Base-by-base conservation (phyloP, 345 rosid species). In the Pugionium dolabratum region DNA sequence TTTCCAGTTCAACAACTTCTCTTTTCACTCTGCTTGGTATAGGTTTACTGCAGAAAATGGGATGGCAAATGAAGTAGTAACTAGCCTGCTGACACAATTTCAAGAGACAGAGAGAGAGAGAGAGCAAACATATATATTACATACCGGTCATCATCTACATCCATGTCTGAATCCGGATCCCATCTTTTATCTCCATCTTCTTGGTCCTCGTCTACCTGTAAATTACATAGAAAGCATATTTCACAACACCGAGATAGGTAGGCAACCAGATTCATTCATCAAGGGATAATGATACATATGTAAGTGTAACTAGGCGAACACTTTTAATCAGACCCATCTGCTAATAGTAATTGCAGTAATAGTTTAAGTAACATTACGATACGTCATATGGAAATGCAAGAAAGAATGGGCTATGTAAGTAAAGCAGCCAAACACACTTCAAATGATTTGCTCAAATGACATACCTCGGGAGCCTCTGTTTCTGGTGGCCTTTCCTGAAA, bases 401-500 rank as follows among this genome's bases (percentile, higher is more conserved):
- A 55, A 49, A 65, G n/a, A 72, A 48, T 49, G 8, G 3, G 48
- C 7, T 10, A 40, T 34, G 9, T 3, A 42, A 56, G 48, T 40
- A 48, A 40, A 57, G 58, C 32, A 33, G 27, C 48, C 42, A 41
- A 57, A 41, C 57, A 54, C 59, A 69, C 59, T 53, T 36, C 35
- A 43, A 59, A 48, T 58, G 5, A 56, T 42, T 60, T 25, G 36
- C 50, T 44, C 9, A 28, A 44, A 71, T 33, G 64, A 74, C 75
- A 65, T 44, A 87, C 94, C 90, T 87, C 94, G 44, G 90, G 85
- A 72, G 83, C 47, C 76, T 85, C 86, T 27, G 96, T 82, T 59
- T 88, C 92, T 55, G 97, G 96, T 33, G 81, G 88, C 61, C 92
- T 82, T 78, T 90, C 99, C 75, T 85, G 95, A 77, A 94, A 94